Conservation (phyloP, 2,329 filamentous ascomycete species). For the Phialemonium atrogriseum region DNA sequence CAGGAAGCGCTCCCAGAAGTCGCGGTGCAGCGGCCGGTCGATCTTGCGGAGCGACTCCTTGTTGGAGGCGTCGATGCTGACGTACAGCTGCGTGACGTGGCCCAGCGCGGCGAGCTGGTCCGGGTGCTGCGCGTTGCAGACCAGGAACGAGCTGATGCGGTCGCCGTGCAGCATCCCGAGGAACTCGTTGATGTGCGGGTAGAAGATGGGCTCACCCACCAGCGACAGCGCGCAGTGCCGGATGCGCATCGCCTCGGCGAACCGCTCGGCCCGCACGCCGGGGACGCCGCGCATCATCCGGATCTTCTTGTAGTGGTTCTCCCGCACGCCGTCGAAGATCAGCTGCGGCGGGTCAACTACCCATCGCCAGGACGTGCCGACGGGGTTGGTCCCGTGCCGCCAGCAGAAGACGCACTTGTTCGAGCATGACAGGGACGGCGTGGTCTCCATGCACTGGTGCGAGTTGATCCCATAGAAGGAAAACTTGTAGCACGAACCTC, state of each 20-base stretch:
- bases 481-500: constrained; percentile 95
- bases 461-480: constrained; percentile 96
- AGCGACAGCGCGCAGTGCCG: constrained; percentile 86
- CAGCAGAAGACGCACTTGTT: constrained; percentile 99
- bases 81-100: constrained; percentile 90
- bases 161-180: constrained; percentile 73
- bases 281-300: constrained; percentile 94
- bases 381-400: constrained; percentile 95
- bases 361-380: constrained; percentile 96
- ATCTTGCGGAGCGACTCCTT: constrained; percentile 80
- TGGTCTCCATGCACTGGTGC: constrained; percentile 97
- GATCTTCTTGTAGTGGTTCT: constrained; percentile 93
- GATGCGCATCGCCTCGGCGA: constrained; percentile 86
- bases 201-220: constrained; percentile 98
- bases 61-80: constrained; percentile 92
- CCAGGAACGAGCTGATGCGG: constrained; percentile 86
- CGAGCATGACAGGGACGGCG: constrained; percentile 86
- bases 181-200: constrained; percentile 94
- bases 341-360: constrained; percentile 82
- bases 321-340: constrained; percentile 86
- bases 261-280: constrained; percentile 84
- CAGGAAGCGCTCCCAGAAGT: constrained; percentile 96
- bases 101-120: constrained; percentile 76
- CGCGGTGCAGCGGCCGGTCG: constrained; percentile 83
- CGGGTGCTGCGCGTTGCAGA: constrained; percentile 95